Evolutionary conservation across 2,329 filamentous ascomycete species (phyloP).

Genomic region (Trichoderma breve): DNA sequence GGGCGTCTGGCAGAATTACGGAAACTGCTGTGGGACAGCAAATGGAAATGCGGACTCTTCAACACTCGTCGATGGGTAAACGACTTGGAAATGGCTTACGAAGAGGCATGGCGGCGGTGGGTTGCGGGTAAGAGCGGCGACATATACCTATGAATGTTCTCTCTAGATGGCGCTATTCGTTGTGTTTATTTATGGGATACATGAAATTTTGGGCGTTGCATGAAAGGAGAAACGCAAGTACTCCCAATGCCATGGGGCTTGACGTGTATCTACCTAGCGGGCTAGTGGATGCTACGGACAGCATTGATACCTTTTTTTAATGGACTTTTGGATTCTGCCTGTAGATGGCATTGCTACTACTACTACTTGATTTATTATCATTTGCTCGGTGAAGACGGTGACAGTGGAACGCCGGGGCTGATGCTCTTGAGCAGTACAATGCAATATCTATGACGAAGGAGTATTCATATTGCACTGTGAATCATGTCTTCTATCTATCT

Average conservation of each 20-base stretch:
- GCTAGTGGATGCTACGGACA: background rate
- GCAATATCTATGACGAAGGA: background rate
- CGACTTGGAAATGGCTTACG: constrained; percentile 86
- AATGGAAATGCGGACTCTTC: constrained; percentile 86
- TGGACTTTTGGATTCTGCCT: background rate
- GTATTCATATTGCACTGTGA: background rate
- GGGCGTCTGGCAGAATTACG: constrained; percentile 79
- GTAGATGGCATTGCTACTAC: background rate
- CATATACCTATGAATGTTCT: constrained; percentile 65
- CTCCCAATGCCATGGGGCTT: background rate
- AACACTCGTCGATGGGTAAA: constrained; percentile 88
- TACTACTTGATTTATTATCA: background rate
- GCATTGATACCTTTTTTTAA: background rate
- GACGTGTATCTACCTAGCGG: background rate
- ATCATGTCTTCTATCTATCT: background rate
- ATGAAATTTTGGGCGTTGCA: background rate
- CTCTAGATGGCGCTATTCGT: background rate
- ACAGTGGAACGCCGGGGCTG: background rate
- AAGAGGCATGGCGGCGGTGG: constrained; percentile 86
- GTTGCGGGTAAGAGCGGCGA: constrained; percentile 84
- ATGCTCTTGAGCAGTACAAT: background rate
- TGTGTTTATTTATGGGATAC: background rate
- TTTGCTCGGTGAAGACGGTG: background rate
- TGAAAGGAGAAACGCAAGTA: background rate
- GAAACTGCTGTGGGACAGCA: constrained; percentile 75